Evolutionary conservation across 1,139 yeast species (phyloP).

Genomic region (Candida sanyaensis): DNA sequence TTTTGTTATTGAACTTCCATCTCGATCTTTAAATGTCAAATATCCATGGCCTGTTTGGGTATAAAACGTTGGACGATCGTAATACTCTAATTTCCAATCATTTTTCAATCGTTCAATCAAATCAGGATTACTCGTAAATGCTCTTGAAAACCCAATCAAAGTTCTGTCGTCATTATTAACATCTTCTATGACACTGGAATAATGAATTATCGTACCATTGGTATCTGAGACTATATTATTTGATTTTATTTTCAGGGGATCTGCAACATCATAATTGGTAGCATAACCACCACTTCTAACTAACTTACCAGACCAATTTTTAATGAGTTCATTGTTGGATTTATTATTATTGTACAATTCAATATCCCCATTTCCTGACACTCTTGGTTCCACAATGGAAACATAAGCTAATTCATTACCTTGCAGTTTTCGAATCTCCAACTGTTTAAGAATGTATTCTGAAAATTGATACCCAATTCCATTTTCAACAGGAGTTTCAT

Average conservation of each 20-base stretch:
- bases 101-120: constrained; percentile 35
- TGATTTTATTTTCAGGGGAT: constrained; percentile 17
- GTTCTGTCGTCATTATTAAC: constrained; percentile 29
- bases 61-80: constrained; percentile 26
- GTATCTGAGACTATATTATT: constrained; percentile 14
- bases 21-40: constrained; percentile 18
- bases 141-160: constrained; percentile 47
- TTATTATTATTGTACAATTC: constrained; percentile 19
- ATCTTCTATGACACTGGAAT: constrained; percentile 15
- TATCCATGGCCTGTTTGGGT: constrained; percentile 21
- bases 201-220: constrained; percentile 13
- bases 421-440: constrained; percentile 17
- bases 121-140: constrained; percentile 52
- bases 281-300: constrained; percentile 21
- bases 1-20: constrained; percentile 5
- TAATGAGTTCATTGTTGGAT: constrained; percentile 17
- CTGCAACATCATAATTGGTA: constrained; percentile 16
- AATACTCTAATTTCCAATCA: constrained; percentile 16
- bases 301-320: constrained; percentile 15
- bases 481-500: constrained; percentile 13
- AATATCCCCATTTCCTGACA: constrained; percentile 17
- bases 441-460: constrained; percentile 18
- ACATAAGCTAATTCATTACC: constrained; percentile 23
- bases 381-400: constrained; percentile 24
- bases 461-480: constrained; percentile 19